phyloP scores from a whole-genome alignment of 352 stramenopile species.

The Phytophthora pluvialis region DNA sequence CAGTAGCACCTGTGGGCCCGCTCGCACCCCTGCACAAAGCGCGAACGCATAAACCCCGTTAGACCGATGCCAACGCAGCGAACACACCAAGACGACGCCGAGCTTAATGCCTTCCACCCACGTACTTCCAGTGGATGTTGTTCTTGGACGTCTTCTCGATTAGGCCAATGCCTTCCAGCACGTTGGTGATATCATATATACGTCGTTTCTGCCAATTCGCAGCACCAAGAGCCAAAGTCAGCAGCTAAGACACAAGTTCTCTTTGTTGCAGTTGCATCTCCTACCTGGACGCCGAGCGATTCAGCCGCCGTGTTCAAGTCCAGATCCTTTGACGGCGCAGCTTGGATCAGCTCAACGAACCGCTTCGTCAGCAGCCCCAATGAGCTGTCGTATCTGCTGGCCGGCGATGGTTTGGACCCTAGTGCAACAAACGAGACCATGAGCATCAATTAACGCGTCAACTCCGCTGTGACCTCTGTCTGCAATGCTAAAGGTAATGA shows the following conservation, averaged over 20 bases:
- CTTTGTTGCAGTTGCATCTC: not conserved
- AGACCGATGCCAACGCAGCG: not conserved
- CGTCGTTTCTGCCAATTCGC: conserved; percentile 86
- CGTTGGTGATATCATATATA: conserved; percentile 99
- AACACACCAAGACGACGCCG: not conserved
- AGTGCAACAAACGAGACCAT: conserved; percentile 11
- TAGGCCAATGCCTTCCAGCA: conserved; percentile 97
- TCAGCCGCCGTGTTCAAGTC: conserved; percentile 95
- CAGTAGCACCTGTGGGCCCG: conserved; percentile 44
- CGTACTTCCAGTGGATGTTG: conserved; percentile 97
- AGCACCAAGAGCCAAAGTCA: conserved; percentile 11
- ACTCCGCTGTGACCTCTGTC: not conserved
- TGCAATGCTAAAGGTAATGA: not conserved
- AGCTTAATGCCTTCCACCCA: conserved; percentile 24
- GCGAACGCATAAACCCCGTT: not conserved
- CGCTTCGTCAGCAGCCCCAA: conserved; percentile 97
- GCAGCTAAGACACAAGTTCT: conserved; percentile 1
- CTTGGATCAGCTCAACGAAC: conserved; percentile 96
- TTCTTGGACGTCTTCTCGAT: conserved; percentile 99
- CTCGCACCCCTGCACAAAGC: conserved; percentile 55
- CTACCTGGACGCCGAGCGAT: conserved; percentile 80
- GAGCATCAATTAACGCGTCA: not conserved
- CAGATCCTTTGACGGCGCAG: conserved; percentile 86
- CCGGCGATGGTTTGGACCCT: conserved; percentile 67
- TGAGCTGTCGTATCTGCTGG: conserved; percentile 95